These are phyloP conservation scores for Aspergillus arachidicola DNA, from an alignment of 2,329 filamentous ascomycete species.

Conservation along the genomic window DNA sequence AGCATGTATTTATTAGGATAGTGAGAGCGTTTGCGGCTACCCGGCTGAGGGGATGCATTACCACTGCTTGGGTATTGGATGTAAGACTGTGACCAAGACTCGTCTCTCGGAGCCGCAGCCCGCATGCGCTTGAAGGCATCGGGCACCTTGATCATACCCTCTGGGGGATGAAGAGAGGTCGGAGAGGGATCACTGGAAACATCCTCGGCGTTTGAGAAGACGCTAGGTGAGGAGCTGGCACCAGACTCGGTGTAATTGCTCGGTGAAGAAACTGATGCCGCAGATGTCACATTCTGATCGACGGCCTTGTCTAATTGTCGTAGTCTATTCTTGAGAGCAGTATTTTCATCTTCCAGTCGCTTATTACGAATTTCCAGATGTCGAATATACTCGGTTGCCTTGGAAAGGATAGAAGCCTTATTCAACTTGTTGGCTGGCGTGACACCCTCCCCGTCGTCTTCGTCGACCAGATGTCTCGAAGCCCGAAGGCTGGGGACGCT, in stretches of 20 bases:
- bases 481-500: constrained; percentile 88
- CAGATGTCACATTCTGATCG: constrained; percentile 42
- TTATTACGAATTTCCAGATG: constrained; percentile 91
- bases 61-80: constrained; percentile 33
- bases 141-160: constrained; percentile 48
- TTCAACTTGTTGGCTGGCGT: constrained; percentile 92
- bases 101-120: constrained; percentile 35
- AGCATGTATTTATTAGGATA: constrained; percentile 80
- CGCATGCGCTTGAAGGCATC: constrained; percentile 48
- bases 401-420: constrained; percentile 94
- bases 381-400: constrained; percentile 93
- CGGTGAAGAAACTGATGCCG: constrained; percentile 43
- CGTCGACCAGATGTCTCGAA: constrained; percentile 66
- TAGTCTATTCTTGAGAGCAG: constrained; percentile 74
- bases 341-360: constrained; percentile 79
- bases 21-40: constrained; percentile 51
- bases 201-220: constrained; percentile 45
- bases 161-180: constrained; percentile 37
- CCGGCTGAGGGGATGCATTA: constrained; percentile 38
- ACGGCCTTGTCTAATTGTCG: constrained; percentile 72
- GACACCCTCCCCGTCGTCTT: constrained; percentile 78
- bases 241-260: constrained; percentile 42
- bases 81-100: constrained; percentile 43
- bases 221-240: constrained; percentile 40
- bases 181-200: constrained; percentile 34